Evolutionary conservation across 257 asterid species (phyloP).

Genomic region (Euphrasia confusa): DNA sequence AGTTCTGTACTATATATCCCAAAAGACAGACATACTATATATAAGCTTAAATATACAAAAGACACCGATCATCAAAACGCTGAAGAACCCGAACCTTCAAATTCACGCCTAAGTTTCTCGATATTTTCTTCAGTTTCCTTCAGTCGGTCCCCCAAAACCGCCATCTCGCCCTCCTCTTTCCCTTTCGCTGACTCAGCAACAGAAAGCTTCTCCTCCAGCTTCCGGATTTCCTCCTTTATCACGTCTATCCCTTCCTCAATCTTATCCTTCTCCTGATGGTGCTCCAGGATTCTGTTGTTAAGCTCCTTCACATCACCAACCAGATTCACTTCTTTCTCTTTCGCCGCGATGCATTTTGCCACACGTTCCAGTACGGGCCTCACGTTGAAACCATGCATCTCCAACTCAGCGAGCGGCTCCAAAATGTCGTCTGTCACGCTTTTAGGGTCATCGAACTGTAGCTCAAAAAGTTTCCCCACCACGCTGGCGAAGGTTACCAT

Average conservation of each 20-base stretch:
- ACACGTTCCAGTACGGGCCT: slow-evolving; percentile 35
- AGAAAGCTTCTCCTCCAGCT: slow-evolving; percentile 41
- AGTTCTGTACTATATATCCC: too few species aligned
- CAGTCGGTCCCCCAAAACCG: slow-evolving; percentile 27
- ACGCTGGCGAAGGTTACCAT: slow-evolving; percentile 62
- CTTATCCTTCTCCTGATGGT: slow-evolving; percentile 26
- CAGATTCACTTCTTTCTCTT: slow-evolving; percentile 38
- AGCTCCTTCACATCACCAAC: slow-evolving; percentile 25
- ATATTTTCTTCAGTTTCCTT: slow-evolving; percentile 31
- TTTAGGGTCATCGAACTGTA: slow-evolving; percentile 42
- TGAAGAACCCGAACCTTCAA: slow-evolving; percentile 28
- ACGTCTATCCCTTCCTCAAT: slow-evolving; percentile 37
- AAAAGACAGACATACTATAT: too few species aligned
- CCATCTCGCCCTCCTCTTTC: slow-evolving; percentile 34
- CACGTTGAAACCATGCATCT: slow-evolving; percentile 66
- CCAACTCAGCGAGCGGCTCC: slow-evolving; percentile 55
- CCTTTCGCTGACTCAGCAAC: slow-evolving; percentile 30
- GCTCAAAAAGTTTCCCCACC: slow-evolving; percentile 46
- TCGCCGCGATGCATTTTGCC: slow-evolving; percentile 27
- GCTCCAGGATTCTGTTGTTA: slow-evolving; percentile 27
- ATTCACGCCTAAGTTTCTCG: slow-evolving; percentile 22
- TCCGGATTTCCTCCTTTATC: slow-evolving; percentile 37
- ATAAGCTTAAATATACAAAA: not conserved
- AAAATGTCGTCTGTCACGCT: slow-evolving; percentile 40
- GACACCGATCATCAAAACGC: slow-evolving; percentile 1